Evolutionary conservation across 352 stramenopile species (phyloP).

Genomic region (Globisporangium cederbergense): DNA sequence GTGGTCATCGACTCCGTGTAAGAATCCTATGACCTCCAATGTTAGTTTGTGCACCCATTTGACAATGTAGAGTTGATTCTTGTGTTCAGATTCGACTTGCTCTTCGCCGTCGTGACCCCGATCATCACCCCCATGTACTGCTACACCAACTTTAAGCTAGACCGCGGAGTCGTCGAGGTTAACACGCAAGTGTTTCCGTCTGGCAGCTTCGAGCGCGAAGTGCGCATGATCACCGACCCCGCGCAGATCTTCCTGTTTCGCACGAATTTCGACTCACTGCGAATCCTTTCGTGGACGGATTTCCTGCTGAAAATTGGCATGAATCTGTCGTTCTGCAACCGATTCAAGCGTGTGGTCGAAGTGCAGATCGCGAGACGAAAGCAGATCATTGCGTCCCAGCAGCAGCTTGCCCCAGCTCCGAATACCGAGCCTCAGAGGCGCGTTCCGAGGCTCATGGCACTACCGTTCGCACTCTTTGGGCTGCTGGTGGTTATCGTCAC

Average conservation of each 20-base stretch:
- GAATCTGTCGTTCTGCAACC: slow-evolving; percentile 23
- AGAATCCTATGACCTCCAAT: too few species aligned
- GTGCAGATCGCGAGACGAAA: background rate
- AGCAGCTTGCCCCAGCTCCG: too few species aligned
- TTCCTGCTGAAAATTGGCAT: slow-evolving; percentile 26
- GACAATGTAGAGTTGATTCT: too few species aligned
- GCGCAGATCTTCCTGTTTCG: slow-evolving; percentile 27
- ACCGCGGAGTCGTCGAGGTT: slow-evolving; percentile 15
- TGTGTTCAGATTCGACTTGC: slow-evolving; percentile 25
- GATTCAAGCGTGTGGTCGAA: slow-evolving; percentile 21
- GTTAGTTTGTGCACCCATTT: too few species aligned
- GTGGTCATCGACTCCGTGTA: slow-evolving; percentile 12
- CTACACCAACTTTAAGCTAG: slow-evolving; percentile 29
- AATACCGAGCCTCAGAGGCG: too few species aligned
- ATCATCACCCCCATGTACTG: slow-evolving; percentile 30
- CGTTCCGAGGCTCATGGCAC: background rate
- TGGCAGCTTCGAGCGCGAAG: slow-evolving; percentile 32
- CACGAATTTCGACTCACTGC: slow-evolving; percentile 30
- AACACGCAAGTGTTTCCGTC: background rate
- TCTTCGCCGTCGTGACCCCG: slow-evolving; percentile 26
- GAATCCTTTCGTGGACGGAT: slow-evolving; percentile 22
- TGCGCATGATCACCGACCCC: slow-evolving; percentile 27
- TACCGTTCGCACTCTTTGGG: slow-evolving; percentile 11
- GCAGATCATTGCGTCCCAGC: background rate
- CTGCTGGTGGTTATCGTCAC: too few species aligned